These are phyloP conservation scores for Candida xyloterini DNA, from an alignment of 805 yeast species.

Conservation along the genomic window DNA sequence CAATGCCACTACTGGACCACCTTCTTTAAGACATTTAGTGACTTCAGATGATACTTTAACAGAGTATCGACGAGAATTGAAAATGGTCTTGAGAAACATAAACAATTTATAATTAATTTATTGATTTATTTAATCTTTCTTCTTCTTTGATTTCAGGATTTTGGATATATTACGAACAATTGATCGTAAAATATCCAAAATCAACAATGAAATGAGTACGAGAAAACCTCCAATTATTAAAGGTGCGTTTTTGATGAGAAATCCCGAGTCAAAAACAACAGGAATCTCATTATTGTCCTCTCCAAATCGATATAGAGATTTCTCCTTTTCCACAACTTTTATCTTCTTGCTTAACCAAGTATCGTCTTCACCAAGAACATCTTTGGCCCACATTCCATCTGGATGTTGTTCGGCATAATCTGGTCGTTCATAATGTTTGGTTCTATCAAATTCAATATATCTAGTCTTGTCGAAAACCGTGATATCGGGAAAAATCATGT, in stretches of 20 bases:
- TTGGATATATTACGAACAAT: background rate
- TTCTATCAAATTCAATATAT: slow-evolving; percentile 52
- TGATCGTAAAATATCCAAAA: slow-evolving; percentile 10
- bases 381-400: slow-evolving; percentile 34
- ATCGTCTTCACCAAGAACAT: slow-evolving; percentile 23
- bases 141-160: background rate
- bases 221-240: slow-evolving; percentile 13
- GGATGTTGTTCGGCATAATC: slow-evolving; percentile 28
- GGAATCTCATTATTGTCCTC: slow-evolving; percentile 34
- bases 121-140: background rate
- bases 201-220: slow-evolving; percentile 4
- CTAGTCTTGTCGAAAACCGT: slow-evolving; percentile 49
- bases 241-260: slow-evolving; percentile 48
- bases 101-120: background rate
- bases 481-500: slow-evolving; percentile 52
- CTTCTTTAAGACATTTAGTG: slow-evolving; percentile 53
- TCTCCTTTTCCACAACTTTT: slow-evolving; percentile 17
- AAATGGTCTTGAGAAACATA: background rate
- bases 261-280: slow-evolving; percentile 38
- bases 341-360: slow-evolving; percentile 31
- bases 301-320: slow-evolving; percentile 25
- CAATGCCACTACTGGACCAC: slow-evolving; percentile 71
- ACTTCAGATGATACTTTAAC: slow-evolving; percentile 44
- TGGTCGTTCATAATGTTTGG: slow-evolving; percentile 38
- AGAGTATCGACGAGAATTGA: slow-evolving; percentile 3